Conservation (phyloP, 495 filamentous ascomycete species). For the Pyrenula aspistea region DNA sequence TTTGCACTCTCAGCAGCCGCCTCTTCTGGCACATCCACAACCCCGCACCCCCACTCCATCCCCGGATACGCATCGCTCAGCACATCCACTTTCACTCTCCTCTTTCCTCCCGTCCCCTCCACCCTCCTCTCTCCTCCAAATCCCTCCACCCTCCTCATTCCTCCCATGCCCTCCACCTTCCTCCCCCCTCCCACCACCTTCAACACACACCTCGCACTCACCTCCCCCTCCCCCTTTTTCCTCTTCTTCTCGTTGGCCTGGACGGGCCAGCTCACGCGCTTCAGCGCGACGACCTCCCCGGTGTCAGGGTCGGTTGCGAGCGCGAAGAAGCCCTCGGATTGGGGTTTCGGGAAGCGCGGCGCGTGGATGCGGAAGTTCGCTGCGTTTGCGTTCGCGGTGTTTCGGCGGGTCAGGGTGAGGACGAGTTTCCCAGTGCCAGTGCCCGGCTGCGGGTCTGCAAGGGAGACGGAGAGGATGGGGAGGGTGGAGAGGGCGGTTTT, state of each 20-base stretch:
- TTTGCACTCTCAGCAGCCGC: background rate
- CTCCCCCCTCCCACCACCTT: constrained; percentile 2
- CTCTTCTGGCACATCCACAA: background rate
- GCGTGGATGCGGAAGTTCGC: constrained; percentile 65
- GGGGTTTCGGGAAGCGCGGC: constrained; percentile 83
- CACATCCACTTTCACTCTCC: constrained; percentile 56
- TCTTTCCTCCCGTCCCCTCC: constrained; percentile 14
- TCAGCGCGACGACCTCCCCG: constrained; percentile 68
- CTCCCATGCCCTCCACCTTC: constrained; percentile 26
- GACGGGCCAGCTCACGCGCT: constrained; percentile 65
- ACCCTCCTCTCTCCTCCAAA: constrained; percentile 13
- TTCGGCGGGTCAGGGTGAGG: constrained; percentile 53
- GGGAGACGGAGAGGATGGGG: constrained; percentile 27
- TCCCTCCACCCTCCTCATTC: constrained; percentile 39
- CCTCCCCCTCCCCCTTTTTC: constrained; percentile 10
- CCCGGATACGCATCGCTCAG: constrained; percentile 81
- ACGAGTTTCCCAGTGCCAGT: constrained; percentile 48
- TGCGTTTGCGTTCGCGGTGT: constrained; percentile 36
- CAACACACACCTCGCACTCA: constrained; percentile 8
- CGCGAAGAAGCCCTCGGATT: constrained; percentile 90
- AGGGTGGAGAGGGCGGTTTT: constrained; percentile 13
- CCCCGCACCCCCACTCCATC: constrained; percentile 49
- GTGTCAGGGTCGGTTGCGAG: constrained; percentile 45
- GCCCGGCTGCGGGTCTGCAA: constrained; percentile 36
- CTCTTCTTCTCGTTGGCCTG: constrained; percentile 12